phyloP scores from a whole-genome alignment of 805 yeast species.

The Schwanniomyces occidentalis region DNA sequence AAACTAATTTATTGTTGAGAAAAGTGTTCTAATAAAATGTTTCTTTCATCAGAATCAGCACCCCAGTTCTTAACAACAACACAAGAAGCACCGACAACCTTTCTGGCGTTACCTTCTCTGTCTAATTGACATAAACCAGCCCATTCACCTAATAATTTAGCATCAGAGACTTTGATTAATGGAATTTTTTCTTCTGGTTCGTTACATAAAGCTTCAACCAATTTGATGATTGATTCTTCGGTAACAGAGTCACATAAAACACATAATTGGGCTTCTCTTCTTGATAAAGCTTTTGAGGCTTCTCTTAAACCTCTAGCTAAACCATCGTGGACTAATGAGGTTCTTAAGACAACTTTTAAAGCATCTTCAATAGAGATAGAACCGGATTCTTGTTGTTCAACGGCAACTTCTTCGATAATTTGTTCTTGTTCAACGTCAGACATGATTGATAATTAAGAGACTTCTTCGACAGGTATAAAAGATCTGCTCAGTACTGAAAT shows the following conservation, averaged over 20 bases:
- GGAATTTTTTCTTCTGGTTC: slow-evolving; percentile 96
- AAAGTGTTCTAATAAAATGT: slow-evolving; percentile 93
- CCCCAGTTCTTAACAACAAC: slow-evolving; percentile 99
- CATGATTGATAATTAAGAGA: slow-evolving; percentile 55
- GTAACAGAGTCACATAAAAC: slow-evolving; percentile 98
- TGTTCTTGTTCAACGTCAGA: slow-evolving; percentile 93
- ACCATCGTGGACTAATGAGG: slow-evolving; percentile 98
- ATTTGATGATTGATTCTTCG: slow-evolving; percentile 93
- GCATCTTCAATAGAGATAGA: slow-evolving; percentile 97
- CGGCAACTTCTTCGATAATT: slow-evolving; percentile 80
- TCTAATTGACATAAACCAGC: slow-evolving; percentile 99
- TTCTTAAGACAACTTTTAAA: slow-evolving; percentile 95
- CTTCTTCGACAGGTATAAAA: slow-evolving; percentile 67
- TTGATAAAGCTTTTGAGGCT: slow-evolving; percentile 97
- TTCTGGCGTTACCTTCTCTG: slow-evolving; percentile 99
- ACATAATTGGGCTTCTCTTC: slow-evolving; percentile 97
- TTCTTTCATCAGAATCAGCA: slow-evolving; percentile 97
- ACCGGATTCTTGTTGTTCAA: slow-evolving; percentile 83
- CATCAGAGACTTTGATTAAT: slow-evolving; percentile 98
- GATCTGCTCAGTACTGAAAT: slow-evolving; percentile 56
- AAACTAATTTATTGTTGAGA: slow-evolving; percentile 68
- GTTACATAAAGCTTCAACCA: slow-evolving; percentile 99
- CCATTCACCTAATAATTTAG: slow-evolving; percentile 99
- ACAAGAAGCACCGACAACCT: slow-evolving; percentile 99
- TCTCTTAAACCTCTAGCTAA: slow-evolving; percentile 99